Evolutionary conservation across 2,329 filamentous ascomycete species (phyloP).

Genomic region (Hysterium pulicare): DNA sequence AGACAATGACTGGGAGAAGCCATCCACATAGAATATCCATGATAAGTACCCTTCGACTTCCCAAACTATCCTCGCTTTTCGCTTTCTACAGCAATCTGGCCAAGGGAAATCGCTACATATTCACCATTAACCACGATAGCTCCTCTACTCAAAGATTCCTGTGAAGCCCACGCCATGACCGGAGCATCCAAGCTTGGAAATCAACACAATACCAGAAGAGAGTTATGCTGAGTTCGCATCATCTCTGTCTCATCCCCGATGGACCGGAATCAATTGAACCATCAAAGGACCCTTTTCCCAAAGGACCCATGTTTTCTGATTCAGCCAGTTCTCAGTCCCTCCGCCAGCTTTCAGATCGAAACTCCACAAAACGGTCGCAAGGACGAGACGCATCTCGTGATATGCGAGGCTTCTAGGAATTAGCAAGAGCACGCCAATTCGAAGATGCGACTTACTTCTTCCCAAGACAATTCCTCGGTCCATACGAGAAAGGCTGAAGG

Average conservation of each 20-base stretch:
- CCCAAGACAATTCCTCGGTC: slow-evolving; percentile 29
- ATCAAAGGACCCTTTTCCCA: slow-evolving; percentile 16
- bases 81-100: too few species aligned
- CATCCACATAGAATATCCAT: too few species aligned
- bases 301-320: slow-evolving; percentile 10
- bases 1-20: too few species aligned
- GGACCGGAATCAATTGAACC: slow-evolving; percentile 9
- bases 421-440: neutral
- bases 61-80: too few species aligned
- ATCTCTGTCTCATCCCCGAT: neutral
- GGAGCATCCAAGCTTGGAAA: too few species aligned
- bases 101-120: too few species aligned
- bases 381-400: slow-evolving; percentile 27
- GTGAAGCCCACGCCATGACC: too few species aligned
- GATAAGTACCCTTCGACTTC: too few species aligned
- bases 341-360: slow-evolving; percentile 23
- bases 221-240: too few species aligned
- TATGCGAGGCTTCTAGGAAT: slow-evolving; percentile 22
- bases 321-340: slow-evolving; percentile 10
- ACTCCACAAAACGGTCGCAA: slow-evolving; percentile 20
- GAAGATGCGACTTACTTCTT: slow-evolving; percentile 27
- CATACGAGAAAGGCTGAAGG: slow-evolving; percentile 22
- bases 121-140: too few species aligned
- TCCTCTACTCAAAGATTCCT: too few species aligned
- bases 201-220: too few species aligned